phyloP scores from a whole-genome alignment of 805 yeast species.

The Wickerhamomyces ciferrii region DNA sequence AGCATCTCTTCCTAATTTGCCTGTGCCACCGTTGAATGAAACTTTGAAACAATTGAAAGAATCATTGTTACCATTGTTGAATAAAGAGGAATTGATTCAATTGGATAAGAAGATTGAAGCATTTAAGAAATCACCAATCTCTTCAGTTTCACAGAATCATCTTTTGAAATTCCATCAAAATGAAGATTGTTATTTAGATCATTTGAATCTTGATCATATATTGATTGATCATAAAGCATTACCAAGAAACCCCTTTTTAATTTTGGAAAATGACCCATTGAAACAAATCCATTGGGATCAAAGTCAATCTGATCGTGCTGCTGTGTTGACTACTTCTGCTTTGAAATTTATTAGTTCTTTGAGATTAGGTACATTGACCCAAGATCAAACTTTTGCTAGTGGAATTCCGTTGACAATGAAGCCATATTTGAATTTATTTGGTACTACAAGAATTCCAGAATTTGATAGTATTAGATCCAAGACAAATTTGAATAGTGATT shows the following conservation, averaged over 20 bases:
- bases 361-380: conserved; percentile 45
- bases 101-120: conserved; percentile 38
- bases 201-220: conserved; percentile 33
- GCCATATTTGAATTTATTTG: conserved; percentile 63
- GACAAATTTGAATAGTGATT: conserved; percentile 58
- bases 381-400: conserved; percentile 50
- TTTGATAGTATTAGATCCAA: conserved; percentile 68
- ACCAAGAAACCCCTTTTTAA: conserved; percentile 74
- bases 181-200: conserved; percentile 50
- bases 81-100: conserved; percentile 43
- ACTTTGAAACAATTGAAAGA: conserved; percentile 49
- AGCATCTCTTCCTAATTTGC: conserved; percentile 44
- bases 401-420: conserved; percentile 58
- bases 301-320: conserved; percentile 62
- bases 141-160: conserved; percentile 48
- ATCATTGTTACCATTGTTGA: conserved; percentile 56
- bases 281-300: conserved; percentile 48
- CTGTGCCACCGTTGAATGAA: conserved; percentile 50
- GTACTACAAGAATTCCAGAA: conserved; percentile 56
- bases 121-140: conserved; percentile 37
- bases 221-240: conserved; percentile 37
- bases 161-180: conserved; percentile 38
- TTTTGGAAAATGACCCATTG: conserved; percentile 71
- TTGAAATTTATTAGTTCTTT: conserved; percentile 60
- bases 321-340: conserved; percentile 60